Conservation (phyloP, 129 eudicot species). For the Saussurea involucrata region DNA sequence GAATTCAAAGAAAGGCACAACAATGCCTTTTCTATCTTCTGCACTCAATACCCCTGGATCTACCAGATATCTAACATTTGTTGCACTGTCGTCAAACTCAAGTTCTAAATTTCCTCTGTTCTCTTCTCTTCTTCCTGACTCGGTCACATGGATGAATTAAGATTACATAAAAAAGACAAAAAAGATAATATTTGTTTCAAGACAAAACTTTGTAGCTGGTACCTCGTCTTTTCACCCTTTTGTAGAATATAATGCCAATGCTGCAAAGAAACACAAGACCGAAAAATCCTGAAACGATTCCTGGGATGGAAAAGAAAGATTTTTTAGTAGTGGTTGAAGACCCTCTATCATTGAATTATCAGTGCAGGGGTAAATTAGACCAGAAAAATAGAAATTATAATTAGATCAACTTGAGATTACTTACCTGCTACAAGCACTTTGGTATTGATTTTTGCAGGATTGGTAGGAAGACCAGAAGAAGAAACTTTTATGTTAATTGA, state of each 20-base stretch:
- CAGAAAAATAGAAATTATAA: background rate
- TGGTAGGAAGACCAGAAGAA: slow-evolving; percentile 8
- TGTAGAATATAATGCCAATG: background rate
- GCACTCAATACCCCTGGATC: slow-evolving; percentile 22
- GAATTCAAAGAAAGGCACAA: slow-evolving; percentile 43
- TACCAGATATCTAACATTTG: background rate
- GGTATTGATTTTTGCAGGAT: background rate
- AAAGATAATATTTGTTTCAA: background rate
- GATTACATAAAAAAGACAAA: background rate
- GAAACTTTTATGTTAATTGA: slow-evolving; percentile 14
- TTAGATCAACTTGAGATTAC: background rate
- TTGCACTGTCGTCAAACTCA: background rate
- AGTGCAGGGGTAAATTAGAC: background rate
- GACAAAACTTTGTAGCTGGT: background rate
- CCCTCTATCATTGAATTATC: background rate
- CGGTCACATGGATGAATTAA: background rate
- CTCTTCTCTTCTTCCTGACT: background rate
- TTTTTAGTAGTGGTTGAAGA: background rate
- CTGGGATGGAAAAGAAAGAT: background rate
- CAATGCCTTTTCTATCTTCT: slow-evolving; percentile 37
- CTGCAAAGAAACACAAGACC: slow-evolving; percentile 12
- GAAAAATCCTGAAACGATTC: too few relatives aligned
- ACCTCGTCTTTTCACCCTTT: slow-evolving; percentile 10
- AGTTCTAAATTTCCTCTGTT: background rate
- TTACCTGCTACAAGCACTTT: slow-evolving; percentile 29